Percentiles rank a stretch among this genome's conserved stretches.
Conservation (phyloP, 2,329 filamentous ascomycete genomes). For the Talaromyces verruculosus region DNA sequence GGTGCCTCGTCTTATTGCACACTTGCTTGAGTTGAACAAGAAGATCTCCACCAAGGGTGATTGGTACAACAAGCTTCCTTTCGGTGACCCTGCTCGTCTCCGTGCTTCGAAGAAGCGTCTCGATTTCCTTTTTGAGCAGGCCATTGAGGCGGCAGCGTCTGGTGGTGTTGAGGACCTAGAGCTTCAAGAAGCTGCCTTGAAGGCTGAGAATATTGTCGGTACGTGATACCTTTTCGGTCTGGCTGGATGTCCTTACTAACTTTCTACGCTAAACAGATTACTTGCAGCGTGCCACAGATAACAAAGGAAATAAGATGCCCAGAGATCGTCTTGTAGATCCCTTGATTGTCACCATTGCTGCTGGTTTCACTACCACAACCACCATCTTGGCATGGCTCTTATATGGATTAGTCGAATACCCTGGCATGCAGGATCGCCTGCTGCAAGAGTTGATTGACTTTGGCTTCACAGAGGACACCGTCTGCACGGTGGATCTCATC, state of each 20-base stretch:
- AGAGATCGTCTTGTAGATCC: neutral
- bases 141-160: slow-evolving; percentile 21
- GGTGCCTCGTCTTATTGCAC: slow-evolving; percentile 54
- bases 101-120: neutral
- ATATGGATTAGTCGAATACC: slow-evolving; percentile 55
- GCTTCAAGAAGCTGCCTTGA: slow-evolving; percentile 48
- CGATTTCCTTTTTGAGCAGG: slow-evolving; percentile 3
- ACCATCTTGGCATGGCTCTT: slow-evolving; percentile 60
- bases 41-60: slow-evolving; percentile 55
- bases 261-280: slow-evolving; percentile 26
- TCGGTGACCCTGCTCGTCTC: slow-evolving; percentile 47
- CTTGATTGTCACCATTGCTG: slow-evolving; percentile 53
- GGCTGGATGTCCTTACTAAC: neutral
- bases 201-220: slow-evolving; percentile 37
- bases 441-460: slow-evolving; percentile 59
- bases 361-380: slow-evolving; percentile 62
- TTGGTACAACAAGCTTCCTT: slow-evolving; percentile 60
- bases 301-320: slow-evolving; percentile 14
- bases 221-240: slow-evolving; percentile 25
- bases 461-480: slow-evolving; percentile 45
- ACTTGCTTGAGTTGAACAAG: slow-evolving; percentile 58
- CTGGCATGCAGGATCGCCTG: slow-evolving; percentile 57
- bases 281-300: slow-evolving; percentile 4
- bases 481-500: slow-evolving; percentile 49
- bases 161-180: slow-evolving; percentile 30